Percentiles rank a stretch among this genome's conserved stretches.
phyloP scores from a whole-genome alignment of 2,329 filamentous ascomycete species.

The Xylariaceae sp. region DNA sequence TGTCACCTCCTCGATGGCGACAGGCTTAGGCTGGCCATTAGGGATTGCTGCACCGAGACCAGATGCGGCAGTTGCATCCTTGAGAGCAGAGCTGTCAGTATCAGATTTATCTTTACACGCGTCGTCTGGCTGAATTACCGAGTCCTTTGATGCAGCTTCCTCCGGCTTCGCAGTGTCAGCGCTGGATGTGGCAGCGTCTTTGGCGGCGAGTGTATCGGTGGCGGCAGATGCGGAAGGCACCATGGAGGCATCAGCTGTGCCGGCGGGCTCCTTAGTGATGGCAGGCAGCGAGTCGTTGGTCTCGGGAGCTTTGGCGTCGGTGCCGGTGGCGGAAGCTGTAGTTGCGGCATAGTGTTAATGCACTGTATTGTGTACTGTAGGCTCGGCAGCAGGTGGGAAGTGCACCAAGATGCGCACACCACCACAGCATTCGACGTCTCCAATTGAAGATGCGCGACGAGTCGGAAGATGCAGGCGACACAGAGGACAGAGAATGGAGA shows the following conservation, averaged over 20 bases:
- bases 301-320: slow-evolving; percentile 20
- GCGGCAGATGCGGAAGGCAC: slow-evolving; percentile 16
- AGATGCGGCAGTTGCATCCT: slow-evolving; percentile 9
- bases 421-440: slow-evolving; percentile 8
- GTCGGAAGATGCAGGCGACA: slow-evolving; percentile 13
- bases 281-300: slow-evolving; percentile 21
- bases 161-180: slow-evolving; percentile 18
- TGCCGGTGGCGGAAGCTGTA: slow-evolving; percentile 20
- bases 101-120: too few relatives aligned
- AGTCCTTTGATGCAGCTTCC: slow-evolving; percentile 11
- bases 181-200: slow-evolving; percentile 5
- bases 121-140: background rate
- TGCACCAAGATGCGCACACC: slow-evolving; percentile 15
- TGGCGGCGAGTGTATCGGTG: slow-evolving; percentile 7
- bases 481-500: slow-evolving; percentile 10
- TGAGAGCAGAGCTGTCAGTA: too few relatives aligned
- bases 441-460: slow-evolving; percentile 20
- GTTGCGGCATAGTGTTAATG: slow-evolving; percentile 20
- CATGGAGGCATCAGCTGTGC: slow-evolving; percentile 20
- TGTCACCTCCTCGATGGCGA: slow-evolving; percentile 28
- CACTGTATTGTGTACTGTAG: slow-evolving; percentile 24
- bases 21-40: slow-evolving; percentile 28
- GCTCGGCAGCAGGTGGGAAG: slow-evolving; percentile 12
- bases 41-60: slow-evolving; percentile 14
- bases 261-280: slow-evolving; percentile 21